These are phyloP conservation scores for Pouteria campechiana DNA, from an alignment of 179 eudicot genomes.

Conservation along the genomic window DNA sequence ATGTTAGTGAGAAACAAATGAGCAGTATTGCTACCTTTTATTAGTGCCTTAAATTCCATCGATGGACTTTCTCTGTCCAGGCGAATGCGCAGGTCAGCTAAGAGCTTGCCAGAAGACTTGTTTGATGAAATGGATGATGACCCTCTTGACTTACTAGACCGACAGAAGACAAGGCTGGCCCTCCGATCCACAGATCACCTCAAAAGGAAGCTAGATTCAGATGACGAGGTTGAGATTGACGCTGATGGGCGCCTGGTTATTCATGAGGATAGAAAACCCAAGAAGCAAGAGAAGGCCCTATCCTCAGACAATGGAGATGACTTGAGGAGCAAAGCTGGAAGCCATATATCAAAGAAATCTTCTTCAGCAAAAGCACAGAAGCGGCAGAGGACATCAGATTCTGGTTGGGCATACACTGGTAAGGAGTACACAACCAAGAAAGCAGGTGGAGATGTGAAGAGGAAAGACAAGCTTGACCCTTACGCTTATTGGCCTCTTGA, in stretches of 20 bases:
- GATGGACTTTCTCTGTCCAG: conserved; percentile 28
- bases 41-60: not conserved
- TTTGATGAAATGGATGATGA: conserved; percentile 60
- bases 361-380: conserved; percentile 30
- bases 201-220: conserved; percentile 43
- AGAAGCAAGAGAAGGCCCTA: conserved; percentile 21
- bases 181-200: conserved; percentile 46
- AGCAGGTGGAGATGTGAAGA: conserved; percentile 84
- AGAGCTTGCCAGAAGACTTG: conserved; percentile 57
- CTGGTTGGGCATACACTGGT: conserved; percentile 87
- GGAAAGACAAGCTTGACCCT: conserved; percentile 91
- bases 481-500: conserved; percentile 98
- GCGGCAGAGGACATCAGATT: conserved; percentile 51
- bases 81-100: conserved; percentile 38
- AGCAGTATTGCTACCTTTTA: no score
- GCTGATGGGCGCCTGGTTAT: conserved; percentile 60
- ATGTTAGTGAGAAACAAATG: no score
- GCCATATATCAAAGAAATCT: conserved; percentile 20
- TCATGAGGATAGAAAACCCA: conserved; percentile 34
- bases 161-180: conserved; percentile 56
- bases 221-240: conserved; percentile 65
- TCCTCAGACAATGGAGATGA: conserved; percentile 32
- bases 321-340: conserved; percentile 37
- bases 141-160: conserved; percentile 89
- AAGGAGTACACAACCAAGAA: conserved; percentile 74